A percentile compares a stretch with the other conserved stretches of the same genome.
Conservation (phyloP, 345 rosid species). For the Dipteronia dyeriana region DNA sequence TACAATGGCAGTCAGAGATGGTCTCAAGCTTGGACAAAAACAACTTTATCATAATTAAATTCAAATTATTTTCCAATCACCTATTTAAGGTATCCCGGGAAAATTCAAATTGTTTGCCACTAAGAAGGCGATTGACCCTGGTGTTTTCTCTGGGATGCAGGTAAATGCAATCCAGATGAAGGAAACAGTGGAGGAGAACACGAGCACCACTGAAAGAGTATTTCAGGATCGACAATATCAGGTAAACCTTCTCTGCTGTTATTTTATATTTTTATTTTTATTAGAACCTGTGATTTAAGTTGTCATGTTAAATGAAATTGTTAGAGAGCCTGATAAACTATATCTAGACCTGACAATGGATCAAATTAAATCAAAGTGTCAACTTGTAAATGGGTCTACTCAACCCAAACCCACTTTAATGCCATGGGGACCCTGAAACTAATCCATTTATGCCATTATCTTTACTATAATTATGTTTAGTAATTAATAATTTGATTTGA, state of each 20-base stretch:
- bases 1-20: neutral
- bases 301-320: conserved; percentile 2
- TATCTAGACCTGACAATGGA: too few species aligned
- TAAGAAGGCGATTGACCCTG: neutral
- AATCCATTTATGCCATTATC: too few species aligned
- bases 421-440: too few species aligned
- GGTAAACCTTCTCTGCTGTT: conserved; percentile 41
- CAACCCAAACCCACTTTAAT: too few species aligned
- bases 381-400: too few species aligned
- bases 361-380: too few species aligned
- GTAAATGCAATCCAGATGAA: conserved; percentile 99
- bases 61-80: neutral
- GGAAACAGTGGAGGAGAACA: conserved; percentile 98
- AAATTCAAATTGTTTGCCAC: neutral
- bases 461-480: too few species aligned
- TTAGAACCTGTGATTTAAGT: neutral
- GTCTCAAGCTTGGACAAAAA: neutral
- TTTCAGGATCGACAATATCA: conserved; percentile 99
- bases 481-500: too few species aligned
- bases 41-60: neutral
- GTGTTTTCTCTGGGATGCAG: conserved; percentile 43
- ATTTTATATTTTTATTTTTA: neutral
- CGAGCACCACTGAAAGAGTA: conserved; percentile 96
- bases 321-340: neutral
- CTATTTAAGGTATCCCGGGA: neutral